These are phyloP conservation scores for Mrakia frigida DNA, from an alignment of 768 basidiomycete species.

Conservation along the genomic window DNA sequence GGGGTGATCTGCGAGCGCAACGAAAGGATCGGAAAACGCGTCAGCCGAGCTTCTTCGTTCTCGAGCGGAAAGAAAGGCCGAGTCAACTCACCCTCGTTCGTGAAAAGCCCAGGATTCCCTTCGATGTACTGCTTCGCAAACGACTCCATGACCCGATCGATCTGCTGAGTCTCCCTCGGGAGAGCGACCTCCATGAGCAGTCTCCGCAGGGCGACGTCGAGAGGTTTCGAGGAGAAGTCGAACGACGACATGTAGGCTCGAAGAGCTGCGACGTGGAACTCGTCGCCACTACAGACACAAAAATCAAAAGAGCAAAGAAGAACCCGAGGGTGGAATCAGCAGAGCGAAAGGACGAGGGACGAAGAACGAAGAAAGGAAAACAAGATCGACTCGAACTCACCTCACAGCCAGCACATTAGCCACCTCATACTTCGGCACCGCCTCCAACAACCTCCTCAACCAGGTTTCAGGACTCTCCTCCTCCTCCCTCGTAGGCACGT, in stretches of 20 bases:
- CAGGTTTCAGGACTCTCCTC: conserved; percentile 69
- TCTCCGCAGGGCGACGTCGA: conserved; percentile 85
- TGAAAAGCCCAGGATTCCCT: conserved; percentile 77
- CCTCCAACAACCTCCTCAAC: conserved; percentile 58
- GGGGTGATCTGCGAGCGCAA: conserved; percentile 63
- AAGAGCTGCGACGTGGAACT: conserved; percentile 65
- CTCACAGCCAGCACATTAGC: conserved; percentile 73
- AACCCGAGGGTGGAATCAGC: no score
- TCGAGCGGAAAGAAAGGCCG: background rate
- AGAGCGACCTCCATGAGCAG: conserved; percentile 86
- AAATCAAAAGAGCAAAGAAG: background rate
- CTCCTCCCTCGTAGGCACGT: conserved; percentile 33
- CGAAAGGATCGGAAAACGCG: background rate
- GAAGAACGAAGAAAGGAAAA: background rate
- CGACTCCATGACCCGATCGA: conserved; percentile 93
- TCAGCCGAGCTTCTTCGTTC: conserved; percentile 11
- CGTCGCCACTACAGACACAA: conserved; percentile 57
- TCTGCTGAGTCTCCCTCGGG: conserved; percentile 95
- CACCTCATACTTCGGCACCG: conserved; percentile 71
- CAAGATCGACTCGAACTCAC: conserved; percentile 47
- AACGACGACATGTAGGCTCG: conserved; percentile 68
- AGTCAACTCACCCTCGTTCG: conserved; percentile 57
- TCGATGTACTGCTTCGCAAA: conserved; percentile 78
- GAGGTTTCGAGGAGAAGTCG: conserved; percentile 68
- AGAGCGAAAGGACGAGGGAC: background rate